phyloP scores from a whole-genome alignment of 768 basidiomycete genomes.

The Termitomyces sp. region DNA sequence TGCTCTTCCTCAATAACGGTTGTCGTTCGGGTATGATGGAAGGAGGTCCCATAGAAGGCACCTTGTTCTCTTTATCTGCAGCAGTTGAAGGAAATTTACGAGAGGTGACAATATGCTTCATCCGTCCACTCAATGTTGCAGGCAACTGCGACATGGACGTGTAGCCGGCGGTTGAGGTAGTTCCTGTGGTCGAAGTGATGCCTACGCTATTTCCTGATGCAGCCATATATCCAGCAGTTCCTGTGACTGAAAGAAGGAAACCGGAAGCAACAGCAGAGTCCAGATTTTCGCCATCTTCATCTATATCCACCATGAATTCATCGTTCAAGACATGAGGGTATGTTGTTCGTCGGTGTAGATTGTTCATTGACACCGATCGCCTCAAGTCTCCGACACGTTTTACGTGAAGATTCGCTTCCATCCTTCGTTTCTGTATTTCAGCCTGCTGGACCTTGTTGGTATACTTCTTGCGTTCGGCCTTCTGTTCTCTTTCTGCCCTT shows the following conservation, averaged over 20 bases:
- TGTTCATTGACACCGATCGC: slow-evolving; percentile 71
- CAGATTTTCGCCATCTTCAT: slow-evolving; percentile 37
- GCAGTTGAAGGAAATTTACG: slow-evolving; percentile 36
- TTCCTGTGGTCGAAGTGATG: slow-evolving; percentile 87
- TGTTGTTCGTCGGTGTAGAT: slow-evolving; percentile 53
- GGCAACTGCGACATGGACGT: slow-evolving; percentile 46
- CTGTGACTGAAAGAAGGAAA: slow-evolving; percentile 60
- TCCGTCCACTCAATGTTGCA: slow-evolving; percentile 43
- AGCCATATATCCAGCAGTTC: slow-evolving; percentile 59
- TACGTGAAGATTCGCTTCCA: slow-evolving; percentile 25
- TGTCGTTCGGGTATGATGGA: slow-evolving; percentile 47
- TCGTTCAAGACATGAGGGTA: slow-evolving; percentile 19
- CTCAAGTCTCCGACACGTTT: slow-evolving; percentile 50
- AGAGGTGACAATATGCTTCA: slow-evolving; percentile 65
- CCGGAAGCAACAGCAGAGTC: slow-evolving; percentile 68
- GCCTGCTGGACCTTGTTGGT: slow-evolving; percentile 25
- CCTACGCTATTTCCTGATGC: slow-evolving; percentile 95
- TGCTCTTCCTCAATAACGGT: slow-evolving; percentile 60
- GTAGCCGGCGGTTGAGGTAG: slow-evolving; percentile 60
- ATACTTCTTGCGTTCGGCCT: slow-evolving; percentile 29
- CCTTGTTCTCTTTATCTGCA: slow-evolving; percentile 19
- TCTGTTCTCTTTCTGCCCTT: slow-evolving; percentile 39
- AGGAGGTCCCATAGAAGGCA: slow-evolving; percentile 65
- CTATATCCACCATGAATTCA: slow-evolving; percentile 27
- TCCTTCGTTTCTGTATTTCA: slow-evolving; percentile 31